Evolutionary conservation across 2,329 filamentous ascomycete species (phyloP).

Genomic region (Sclerotinia nivalis): DNA sequence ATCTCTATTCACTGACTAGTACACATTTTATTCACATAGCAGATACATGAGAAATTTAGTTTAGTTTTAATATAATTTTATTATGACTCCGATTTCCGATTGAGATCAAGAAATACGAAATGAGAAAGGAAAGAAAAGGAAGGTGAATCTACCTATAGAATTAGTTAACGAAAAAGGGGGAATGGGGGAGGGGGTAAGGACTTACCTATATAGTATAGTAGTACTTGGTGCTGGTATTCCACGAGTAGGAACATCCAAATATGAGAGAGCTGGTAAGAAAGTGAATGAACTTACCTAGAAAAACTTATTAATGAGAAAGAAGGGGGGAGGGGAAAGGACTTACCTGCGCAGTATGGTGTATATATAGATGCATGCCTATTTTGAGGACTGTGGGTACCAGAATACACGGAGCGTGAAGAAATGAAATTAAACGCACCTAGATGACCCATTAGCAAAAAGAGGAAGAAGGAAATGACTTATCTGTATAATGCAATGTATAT

Average conservation of each 20-base stretch:
- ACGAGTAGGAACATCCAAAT: too few species aligned
- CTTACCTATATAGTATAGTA: not conserved
- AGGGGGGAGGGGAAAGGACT: not conserved
- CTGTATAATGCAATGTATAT: not conserved
- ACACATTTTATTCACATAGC: not conserved
- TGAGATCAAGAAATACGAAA: not conserved
- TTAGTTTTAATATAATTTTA: not conserved
- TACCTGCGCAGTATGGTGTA: not conserved
- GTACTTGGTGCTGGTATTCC: too few species aligned
- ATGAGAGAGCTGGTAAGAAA: too few species aligned
- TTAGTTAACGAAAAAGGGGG: not conserved
- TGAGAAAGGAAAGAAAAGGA: not conserved
- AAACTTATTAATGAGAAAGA: too few species aligned
- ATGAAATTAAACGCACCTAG: not conserved
- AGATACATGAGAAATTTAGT: not conserved
- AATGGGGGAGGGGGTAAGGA: not conserved
- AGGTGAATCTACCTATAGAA: not conserved
- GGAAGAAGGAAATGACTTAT: not conserved
- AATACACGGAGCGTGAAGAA: not conserved
- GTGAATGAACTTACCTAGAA: too few species aligned
- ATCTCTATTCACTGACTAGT: too few species aligned
- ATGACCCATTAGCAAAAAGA: not conserved
- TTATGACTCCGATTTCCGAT: not conserved
- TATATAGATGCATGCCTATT: not conserved
- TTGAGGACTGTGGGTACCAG: not conserved